Conservation (phyloP, 768 basidiomycete genomes). For the Lactarius hatsudake region DNA sequence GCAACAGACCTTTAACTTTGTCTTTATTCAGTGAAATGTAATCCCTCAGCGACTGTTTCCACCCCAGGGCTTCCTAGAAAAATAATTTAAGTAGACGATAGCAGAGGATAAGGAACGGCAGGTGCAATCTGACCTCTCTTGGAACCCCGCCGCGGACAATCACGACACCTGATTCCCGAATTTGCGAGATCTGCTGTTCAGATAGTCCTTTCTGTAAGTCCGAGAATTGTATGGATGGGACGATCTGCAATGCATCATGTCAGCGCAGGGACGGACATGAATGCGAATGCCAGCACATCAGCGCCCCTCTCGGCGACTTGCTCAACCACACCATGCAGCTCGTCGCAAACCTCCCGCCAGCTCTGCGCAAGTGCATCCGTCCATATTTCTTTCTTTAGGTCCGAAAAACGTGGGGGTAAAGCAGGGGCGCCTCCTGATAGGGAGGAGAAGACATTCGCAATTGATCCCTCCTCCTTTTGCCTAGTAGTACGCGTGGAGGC, state of each 20-base stretch:
- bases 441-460: conserved; percentile 48
- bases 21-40: conserved; percentile 51
- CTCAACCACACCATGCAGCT: conserved; percentile 45
- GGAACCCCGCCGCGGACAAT: conserved; percentile 58
- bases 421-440: conserved; percentile 39
- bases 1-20: conserved; percentile 46
- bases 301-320: conserved; percentile 49
- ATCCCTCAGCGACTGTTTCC: conserved; percentile 54
- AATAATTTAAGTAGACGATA: neutral
- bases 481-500: conserved; percentile 1
- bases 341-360: conserved; percentile 55
- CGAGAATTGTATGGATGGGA: conserved; percentile 48
- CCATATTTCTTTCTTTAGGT: conserved; percentile 57
- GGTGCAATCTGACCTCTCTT: conserved; percentile 41
- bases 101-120: neutral
- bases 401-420: conserved; percentile 56
- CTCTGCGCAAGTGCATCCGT: conserved; percentile 44
- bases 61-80: conserved; percentile 52
- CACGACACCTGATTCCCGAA: conserved; percentile 53
- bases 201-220: conserved; percentile 50
- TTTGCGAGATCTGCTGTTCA: conserved; percentile 40
- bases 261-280: neutral
- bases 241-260: conserved; percentile 37
- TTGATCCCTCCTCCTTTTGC: conserved; percentile 39
- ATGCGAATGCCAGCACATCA: conserved; percentile 37